phyloP scores from a whole-genome alignment of 2,329 filamentous ascomycete species.

The Stagonosporopsis cucurbitacearum region DNA sequence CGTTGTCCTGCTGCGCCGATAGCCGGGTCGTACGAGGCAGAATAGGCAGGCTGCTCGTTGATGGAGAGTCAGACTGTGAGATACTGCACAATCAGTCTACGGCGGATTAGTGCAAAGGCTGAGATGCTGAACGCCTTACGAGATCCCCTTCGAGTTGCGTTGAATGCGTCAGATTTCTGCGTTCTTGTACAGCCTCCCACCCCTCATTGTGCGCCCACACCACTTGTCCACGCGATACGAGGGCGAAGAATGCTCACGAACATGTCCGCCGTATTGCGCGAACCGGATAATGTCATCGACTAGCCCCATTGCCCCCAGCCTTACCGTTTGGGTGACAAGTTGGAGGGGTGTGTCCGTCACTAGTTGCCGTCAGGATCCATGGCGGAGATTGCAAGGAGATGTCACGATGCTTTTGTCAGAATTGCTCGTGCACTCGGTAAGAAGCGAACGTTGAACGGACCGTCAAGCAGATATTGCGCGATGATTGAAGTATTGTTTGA shows the following conservation, averaged over 20 bases:
- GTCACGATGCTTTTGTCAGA: slow-evolving; percentile 6
- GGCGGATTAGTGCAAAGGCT: not conserved
- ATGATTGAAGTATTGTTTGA: slow-evolving; percentile 19
- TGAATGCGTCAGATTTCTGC: slow-evolving; percentile 8
- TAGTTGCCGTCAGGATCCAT: slow-evolving; percentile 18
- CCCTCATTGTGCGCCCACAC: slow-evolving; percentile 17
- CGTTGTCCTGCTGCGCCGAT: slow-evolving; percentile 5
- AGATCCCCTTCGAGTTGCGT: not conserved
- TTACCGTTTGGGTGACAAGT: slow-evolving; percentile 9
- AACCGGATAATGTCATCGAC: not conserved
- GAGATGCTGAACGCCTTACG: slow-evolving; percentile 4
- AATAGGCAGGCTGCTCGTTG: slow-evolving; percentile 12
- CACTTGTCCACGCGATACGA: slow-evolving; percentile 6
- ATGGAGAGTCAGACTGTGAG: not conserved
- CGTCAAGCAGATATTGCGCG: slow-evolving; percentile 6
- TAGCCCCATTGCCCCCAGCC: slow-evolving; percentile 7
- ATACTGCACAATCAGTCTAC: not conserved
- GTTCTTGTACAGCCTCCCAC: slow-evolving; percentile 18
- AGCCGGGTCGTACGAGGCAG: slow-evolving; percentile 12
- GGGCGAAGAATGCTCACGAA: slow-evolving; percentile 12
- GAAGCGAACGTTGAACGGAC: slow-evolving; percentile 18
- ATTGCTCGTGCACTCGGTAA: slow-evolving; percentile 14
- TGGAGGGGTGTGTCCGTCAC: slow-evolving; percentile 1
- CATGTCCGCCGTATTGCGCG: slow-evolving; percentile 5
- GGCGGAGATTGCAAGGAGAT: slow-evolving; percentile 17